phyloP scores from a whole-genome alignment of 495 filamentous ascomycete genomes.

The Endocarpon pusillum region DNA sequence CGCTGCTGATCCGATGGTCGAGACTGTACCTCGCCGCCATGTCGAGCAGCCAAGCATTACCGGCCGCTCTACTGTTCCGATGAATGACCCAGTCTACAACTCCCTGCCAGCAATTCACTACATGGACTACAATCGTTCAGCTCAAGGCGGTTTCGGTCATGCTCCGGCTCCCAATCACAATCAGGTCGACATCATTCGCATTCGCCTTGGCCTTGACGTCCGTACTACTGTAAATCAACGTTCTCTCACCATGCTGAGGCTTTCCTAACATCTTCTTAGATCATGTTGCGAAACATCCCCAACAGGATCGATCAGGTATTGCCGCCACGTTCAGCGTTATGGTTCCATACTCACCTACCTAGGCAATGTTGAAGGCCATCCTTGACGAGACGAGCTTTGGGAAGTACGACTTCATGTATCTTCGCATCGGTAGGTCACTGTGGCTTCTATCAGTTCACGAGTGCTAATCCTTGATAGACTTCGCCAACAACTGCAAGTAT shows the following conservation, averaged over 20 bases:
- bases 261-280: slow-evolving; percentile 30
- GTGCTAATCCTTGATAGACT: slow-evolving; percentile 33
- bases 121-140: no score
- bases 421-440: slow-evolving; percentile 54
- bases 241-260: slow-evolving; percentile 2
- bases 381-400: slow-evolving; percentile 63
- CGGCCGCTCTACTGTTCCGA: slow-evolving; percentile 21
- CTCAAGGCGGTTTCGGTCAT: no score
- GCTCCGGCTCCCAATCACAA: slow-evolving; percentile 32
- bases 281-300: slow-evolving; percentile 94
- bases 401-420: slow-evolving; percentile 85
- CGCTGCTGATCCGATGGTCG: no score
- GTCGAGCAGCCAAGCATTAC: no score
- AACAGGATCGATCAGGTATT: slow-evolving; percentile 67
- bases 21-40: no score
- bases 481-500: slow-evolving; percentile 78
- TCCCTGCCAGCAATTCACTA: no score
- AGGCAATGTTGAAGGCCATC: slow-evolving; percentile 54
- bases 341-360: slow-evolving; percentile 6
- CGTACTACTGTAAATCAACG: slow-evolving; percentile 49
- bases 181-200: slow-evolving; percentile 46
- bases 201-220: slow-evolving; percentile 49
- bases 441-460: neutral
- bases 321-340: neutral
- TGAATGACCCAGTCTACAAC: no score